phyloP scores from a whole-genome alignment of 176 grass and related monocot genomes.

The Eleusine indica region DNA sequence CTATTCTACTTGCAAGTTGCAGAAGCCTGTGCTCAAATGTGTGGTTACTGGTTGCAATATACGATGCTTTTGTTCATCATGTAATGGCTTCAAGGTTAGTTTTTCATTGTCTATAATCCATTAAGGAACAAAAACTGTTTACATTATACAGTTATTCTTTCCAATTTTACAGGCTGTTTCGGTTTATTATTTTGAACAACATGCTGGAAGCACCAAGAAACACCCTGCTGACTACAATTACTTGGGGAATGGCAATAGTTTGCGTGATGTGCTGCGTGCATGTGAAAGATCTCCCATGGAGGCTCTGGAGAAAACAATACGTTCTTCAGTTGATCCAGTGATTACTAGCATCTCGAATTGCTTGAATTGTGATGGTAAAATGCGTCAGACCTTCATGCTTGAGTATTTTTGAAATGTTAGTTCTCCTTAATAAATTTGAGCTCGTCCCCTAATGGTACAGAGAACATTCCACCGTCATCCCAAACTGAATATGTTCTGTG shows the following conservation, averaged over 20 bases:
- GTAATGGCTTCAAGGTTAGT: slow-evolving; percentile 70
- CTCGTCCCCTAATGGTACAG: slow-evolving; percentile 50
- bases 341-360: slow-evolving; percentile 42
- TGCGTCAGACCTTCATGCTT: slow-evolving; percentile 21
- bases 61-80: slow-evolving; percentile 59
- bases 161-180: slow-evolving; percentile 60
- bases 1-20: slow-evolving; percentile 41
- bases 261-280: slow-evolving; percentile 60
- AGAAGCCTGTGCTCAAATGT: slow-evolving; percentile 69
- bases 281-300: slow-evolving; percentile 53
- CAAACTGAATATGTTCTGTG: slow-evolving; percentile 52
- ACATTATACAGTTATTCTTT: slow-evolving; percentile 31
- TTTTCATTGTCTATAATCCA: slow-evolving; percentile 2
- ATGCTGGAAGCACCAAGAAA: slow-evolving; percentile 81
- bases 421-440: slow-evolving; percentile 28
- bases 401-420: background rate
- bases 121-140: slow-evolving; percentile 18
- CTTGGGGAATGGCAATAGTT: slow-evolving; percentile 69
- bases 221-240: slow-evolving; percentile 76
- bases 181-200: slow-evolving; percentile 65
- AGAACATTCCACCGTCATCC: slow-evolving; percentile 32
- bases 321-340: slow-evolving; percentile 52
- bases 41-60: slow-evolving; percentile 68
- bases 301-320: slow-evolving; percentile 53
- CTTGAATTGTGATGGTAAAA: slow-evolving; percentile 64